phyloP scores from a whole-genome alignment of 1,284 basidiomycete species.

The Marasmius oreades region DNA sequence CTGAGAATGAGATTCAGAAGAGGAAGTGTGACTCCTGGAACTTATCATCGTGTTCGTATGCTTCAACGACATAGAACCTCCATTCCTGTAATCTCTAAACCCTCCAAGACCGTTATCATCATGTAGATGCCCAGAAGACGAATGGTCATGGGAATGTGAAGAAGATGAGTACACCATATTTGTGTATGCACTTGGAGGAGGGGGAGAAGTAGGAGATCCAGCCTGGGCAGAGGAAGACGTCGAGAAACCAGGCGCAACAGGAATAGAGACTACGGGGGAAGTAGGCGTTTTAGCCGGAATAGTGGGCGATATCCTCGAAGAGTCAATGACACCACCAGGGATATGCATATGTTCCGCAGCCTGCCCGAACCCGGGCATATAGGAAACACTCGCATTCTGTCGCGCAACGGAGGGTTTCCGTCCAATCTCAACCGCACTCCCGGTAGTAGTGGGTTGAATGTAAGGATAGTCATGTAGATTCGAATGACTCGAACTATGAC shows the following conservation, averaged over 20 bases:
- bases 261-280: too few relatives aligned
- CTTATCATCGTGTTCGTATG: slow-evolving; percentile 6
- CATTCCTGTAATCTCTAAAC: too few relatives aligned
- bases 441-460: too few relatives aligned
- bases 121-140: slow-evolving; percentile 1
- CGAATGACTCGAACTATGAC: slow-evolving; percentile 1
- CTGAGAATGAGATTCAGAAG: slow-evolving; percentile 7
- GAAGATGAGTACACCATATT: background rate
- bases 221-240: background rate
- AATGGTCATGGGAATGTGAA: slow-evolving; percentile 5
- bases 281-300: background rate
- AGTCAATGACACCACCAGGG: background rate
- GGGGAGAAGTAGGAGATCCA: background rate
- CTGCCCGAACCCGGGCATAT: slow-evolving; percentile 12
- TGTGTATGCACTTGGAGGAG: background rate
- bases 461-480: background rate
- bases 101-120: background rate
- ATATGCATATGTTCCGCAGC: slow-evolving; percentile 9
- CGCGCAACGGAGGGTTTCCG: background rate
- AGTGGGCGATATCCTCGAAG: background rate
- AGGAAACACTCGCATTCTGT: background rate
- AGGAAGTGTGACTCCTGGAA: slow-evolving; percentile 3
- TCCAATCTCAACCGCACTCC: background rate
- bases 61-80: background rate
- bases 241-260: too few relatives aligned